Base-by-base conservation (phyloP, 768 basidiomycete species). In the Candolleomyces eurysporus region DNA sequence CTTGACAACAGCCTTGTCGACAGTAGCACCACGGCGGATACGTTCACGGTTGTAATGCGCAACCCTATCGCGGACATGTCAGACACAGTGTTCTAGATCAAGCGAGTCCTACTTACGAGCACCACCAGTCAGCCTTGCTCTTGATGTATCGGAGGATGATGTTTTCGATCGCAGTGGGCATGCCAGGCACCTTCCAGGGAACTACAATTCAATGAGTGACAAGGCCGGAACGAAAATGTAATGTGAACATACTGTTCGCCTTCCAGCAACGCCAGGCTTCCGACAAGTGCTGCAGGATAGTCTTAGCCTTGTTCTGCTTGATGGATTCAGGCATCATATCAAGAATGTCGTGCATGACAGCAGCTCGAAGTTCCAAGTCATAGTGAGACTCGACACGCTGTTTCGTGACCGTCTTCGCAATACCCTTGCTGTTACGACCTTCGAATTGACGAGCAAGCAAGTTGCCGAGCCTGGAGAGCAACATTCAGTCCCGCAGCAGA, bases 281-380 rank as follows among this genome's bases (percentile, higher is more conserved):
- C 3, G 96, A 97, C 66, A 98, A 77, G 73, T 98, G 97, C 73
- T 99, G 97, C 71, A 99, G 71, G 65, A 99, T 98, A 11, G 97
- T 98, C 82, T 99, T 99, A n/a, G 95, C 88, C 80, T 99, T 98
- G 78, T 98, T 99, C 76, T 96, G 94, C 77, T 96, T 96, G 80
- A 98, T 96, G 2, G 92, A 94, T 75, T 98, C 97, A 7, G 97
- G 97, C 96, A 98, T 98, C 96, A 98, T 98, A 79, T 98, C 96
- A 67, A 99, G 81, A 67, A 99, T 98, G 75, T 99, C 96, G 77
- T 98, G 96, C 97, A 99, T 98, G 68, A 99, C 96, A 51, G 97
- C 96, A 0, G 97, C 97, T 58, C 97, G 89, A 48, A 99, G 79
- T 72, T 99, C 97, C 40, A 99, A 82, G 73, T 99, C 97, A 68